Base-by-base conservation (phyloP, 768 basidiomycete species). In the Gelatoporia subvermispora region DNA sequence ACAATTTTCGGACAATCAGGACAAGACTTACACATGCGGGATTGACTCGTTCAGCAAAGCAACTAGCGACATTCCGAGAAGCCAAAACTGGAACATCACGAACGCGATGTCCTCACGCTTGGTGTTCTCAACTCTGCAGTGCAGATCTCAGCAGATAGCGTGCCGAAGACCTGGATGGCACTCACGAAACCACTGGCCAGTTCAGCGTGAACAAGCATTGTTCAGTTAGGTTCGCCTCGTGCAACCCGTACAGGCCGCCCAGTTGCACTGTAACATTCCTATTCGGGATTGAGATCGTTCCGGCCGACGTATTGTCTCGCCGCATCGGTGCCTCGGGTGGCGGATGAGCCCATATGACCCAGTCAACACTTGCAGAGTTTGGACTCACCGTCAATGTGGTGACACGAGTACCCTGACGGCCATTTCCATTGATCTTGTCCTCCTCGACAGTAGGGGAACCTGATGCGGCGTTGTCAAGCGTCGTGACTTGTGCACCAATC, bases 31-130 rank as follows among this genome's bases (percentile, higher is more conserved):
- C 65, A 82, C 81, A 52, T 90, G 88, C 2, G 88, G 88, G 51
- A 89, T 86, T 2, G 86, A 88, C 66, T 90, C 87, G 63, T 89
- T 88, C 49, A 77, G 58, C 47, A 77, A 52, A 35, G 87, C 87
- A 38, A 87, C 82, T 23, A 84, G 48, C 10, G 85, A 87, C 82
- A 88, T 84, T 24, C 82, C 85, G 15, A 88, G 69, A 5, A 88
- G 80, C 88, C 88, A 91, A 47, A 87, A 67, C 55, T 90, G 85
- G 68, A 89, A 91, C 5, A 75, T 73, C 35, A 90, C 81, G 65
- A 89, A 89, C 10, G 83, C 76, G 50, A 87, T 66, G 62, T 91
- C 88, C 59, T 89, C 86, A 22, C 88, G 81, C 62, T 85, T 78
- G 23, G 85, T 88, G 60, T 87, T 77, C 45, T 71, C 70, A 45